Evolutionary conservation across 2,329 filamentous ascomycete genomes (phyloP).

Genomic region (Penicillium oxalicum): DNA sequence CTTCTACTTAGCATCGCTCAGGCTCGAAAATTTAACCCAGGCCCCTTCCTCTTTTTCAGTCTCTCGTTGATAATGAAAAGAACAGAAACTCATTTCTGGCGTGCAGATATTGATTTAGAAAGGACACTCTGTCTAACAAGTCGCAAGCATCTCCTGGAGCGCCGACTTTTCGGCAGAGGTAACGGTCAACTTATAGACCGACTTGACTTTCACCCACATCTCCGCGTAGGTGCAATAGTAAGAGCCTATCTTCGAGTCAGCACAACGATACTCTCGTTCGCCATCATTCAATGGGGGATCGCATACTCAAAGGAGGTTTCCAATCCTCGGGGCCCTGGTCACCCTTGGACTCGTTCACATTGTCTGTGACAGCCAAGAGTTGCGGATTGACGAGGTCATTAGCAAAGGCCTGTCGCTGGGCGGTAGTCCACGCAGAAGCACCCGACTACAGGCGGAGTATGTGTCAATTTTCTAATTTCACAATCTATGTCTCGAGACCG

Average conservation of each 20-base stretch:
- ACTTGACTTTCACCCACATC: constrained; percentile 75
- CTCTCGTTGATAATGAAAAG: no score
- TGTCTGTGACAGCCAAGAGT: constrained; percentile 71
- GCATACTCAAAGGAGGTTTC: constrained; percentile 61
- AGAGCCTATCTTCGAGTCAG: constrained; percentile 31
- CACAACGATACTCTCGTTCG: background rate
- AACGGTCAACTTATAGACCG: constrained; percentile 61
- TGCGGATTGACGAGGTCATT: constrained; percentile 73
- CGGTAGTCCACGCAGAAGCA: constrained; percentile 64
- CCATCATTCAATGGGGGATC: background rate
- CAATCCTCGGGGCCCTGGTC: constrained; percentile 67
- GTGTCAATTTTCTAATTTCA: background rate
- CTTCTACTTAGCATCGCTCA: no score
- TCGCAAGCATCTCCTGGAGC: constrained; percentile 58
- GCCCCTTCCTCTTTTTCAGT: no score
- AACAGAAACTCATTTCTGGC: no score
- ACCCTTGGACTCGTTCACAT: constrained; percentile 68
- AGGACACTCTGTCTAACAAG: constrained; percentile 46
- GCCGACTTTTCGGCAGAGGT: constrained; percentile 67
- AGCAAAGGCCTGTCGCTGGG: constrained; percentile 62
- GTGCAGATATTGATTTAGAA: no score
- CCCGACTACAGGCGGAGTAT: constrained; percentile 42
- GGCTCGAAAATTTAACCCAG: no score
- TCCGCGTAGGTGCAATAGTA: constrained; percentile 76
- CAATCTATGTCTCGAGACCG: background rate